A percentile compares a stretch with the other conserved stretches of the same genome.
Conservation (phyloP, 495 filamentous ascomycete species). For the Podospora bellae-mahoneyi region DNA sequence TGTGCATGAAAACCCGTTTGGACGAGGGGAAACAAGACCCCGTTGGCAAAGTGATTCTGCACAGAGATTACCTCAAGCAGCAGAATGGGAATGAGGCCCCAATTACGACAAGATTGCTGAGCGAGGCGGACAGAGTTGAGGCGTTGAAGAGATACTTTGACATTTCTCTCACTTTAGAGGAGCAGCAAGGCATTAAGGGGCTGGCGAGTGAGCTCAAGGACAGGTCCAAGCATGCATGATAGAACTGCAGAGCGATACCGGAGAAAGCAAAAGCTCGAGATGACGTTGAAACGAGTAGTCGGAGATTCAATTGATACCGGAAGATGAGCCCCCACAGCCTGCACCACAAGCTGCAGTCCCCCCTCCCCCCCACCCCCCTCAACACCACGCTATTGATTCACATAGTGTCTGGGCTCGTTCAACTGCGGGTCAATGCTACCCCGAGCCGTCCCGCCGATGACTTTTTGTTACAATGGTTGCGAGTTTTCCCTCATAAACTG, state of each 20-base stretch:
- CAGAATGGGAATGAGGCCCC: slow-evolving; percentile 48
- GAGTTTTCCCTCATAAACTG: too few relatives aligned
- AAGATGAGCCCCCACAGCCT: too few relatives aligned
- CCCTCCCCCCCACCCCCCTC: too few relatives aligned
- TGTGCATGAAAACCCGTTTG: slow-evolving; percentile 42
- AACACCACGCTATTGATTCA: too few relatives aligned
- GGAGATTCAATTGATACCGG: too few relatives aligned
- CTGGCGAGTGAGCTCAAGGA: slow-evolving; percentile 44
- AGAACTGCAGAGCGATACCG: neutral
- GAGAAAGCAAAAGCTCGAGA: too few relatives aligned
- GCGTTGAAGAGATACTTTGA: slow-evolving; percentile 56
- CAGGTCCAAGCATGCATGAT: slow-evolving; percentile 12
- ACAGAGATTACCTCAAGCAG: slow-evolving; percentile 57
- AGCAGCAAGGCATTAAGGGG: slow-evolving; percentile 54
- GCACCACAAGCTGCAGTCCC: too few relatives aligned
- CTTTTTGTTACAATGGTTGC: too few relatives aligned
- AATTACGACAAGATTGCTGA: slow-evolving; percentile 45
- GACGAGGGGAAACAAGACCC: slow-evolving; percentile 28
- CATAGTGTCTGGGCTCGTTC: too few relatives aligned
- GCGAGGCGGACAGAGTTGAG: slow-evolving; percentile 49
- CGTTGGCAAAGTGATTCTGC: slow-evolving; percentile 48
- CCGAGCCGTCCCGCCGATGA: too few relatives aligned
- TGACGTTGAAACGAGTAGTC: too few relatives aligned
- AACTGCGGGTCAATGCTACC: too few relatives aligned
- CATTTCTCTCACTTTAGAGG: slow-evolving; percentile 48